Evolutionary conservation across 768 basidiomycete species (phyloP).

Genomic region (Leccinum imitatum): DNA sequence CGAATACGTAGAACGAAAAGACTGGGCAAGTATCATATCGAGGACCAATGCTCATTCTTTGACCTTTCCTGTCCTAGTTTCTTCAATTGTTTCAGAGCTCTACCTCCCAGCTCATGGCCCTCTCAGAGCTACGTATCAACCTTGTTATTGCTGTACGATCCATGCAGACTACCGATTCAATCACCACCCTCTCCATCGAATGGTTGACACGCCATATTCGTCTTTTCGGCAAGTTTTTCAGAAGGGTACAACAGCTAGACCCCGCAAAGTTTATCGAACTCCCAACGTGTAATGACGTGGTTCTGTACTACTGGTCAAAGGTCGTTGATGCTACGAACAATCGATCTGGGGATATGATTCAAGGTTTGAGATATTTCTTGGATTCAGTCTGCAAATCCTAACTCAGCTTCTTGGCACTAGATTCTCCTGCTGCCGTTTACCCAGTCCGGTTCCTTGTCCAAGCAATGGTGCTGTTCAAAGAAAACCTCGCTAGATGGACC

Average conservation of each 20-base stretch:
- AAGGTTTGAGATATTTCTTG: conserved; percentile 43
- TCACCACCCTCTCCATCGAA: conserved; percentile 48
- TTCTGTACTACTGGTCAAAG: conserved; percentile 81
- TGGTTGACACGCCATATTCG: conserved; percentile 67
- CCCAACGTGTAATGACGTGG: conserved; percentile 61
- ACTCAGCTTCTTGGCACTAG: conserved; percentile 34
- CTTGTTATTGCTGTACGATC: conserved; percentile 46
- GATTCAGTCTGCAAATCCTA: background rate
- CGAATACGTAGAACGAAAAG: conserved; percentile 43
- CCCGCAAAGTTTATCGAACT: conserved; percentile 58
- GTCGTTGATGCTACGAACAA: conserved; percentile 65
- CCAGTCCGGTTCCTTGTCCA: conserved; percentile 82
- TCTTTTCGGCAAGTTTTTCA: conserved; percentile 78
- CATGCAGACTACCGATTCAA: conserved; percentile 34
- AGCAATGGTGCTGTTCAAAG: conserved; percentile 84
- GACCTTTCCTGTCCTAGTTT: conserved; percentile 43
- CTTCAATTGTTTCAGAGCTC: conserved; percentile 61
- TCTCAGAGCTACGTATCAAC: conserved; percentile 58
- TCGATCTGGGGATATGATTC: conserved; percentile 49
- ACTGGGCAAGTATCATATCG: conserved; percentile 48
- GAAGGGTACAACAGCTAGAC: conserved; percentile 66
- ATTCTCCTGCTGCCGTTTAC: conserved; percentile 61
- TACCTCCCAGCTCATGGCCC: conserved; percentile 49
- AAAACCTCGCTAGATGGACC: conserved; percentile 77
- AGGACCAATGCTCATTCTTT: background rate